Percentiles rank a stretch among this genome's conserved stretches.
Conservation (phyloP, 805 yeast species). For the Clavispora vitiphila region DNA sequence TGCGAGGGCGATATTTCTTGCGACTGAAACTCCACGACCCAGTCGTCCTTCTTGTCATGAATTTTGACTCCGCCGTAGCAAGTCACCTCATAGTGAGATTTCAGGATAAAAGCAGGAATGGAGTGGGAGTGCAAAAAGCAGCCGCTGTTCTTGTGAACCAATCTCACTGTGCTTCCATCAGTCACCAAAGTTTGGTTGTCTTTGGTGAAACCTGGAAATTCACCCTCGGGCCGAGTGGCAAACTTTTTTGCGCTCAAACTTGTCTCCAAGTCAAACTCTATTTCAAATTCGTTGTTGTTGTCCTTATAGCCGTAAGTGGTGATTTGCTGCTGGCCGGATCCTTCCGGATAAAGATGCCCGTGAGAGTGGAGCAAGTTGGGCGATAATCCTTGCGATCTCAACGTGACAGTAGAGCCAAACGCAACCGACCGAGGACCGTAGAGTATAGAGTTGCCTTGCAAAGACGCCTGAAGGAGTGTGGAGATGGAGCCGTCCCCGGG, state of each 20-base stretch:
- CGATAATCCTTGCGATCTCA: conserved; percentile 67
- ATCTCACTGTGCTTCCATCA: conserved; percentile 64
- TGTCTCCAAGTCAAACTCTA: conserved; percentile 40
- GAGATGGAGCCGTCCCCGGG: conserved; percentile 92
- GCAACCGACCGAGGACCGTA: conserved; percentile 66
- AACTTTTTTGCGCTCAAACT: conserved; percentile 19
- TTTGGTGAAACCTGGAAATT: conserved; percentile 17
- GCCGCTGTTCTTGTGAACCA: conserved; percentile 66
- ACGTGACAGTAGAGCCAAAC: conserved; percentile 55
- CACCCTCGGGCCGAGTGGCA: conserved; percentile 26
- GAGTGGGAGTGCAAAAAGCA: conserved; percentile 80
- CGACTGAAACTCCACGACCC: conserved; percentile 80
- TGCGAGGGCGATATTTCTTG: conserved; percentile 43
- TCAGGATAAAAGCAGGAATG: conserved; percentile 69
- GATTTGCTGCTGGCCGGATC: conserved; percentile 90
- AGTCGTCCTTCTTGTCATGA: conserved; percentile 83
- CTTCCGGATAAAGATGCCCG: conserved; percentile 78
- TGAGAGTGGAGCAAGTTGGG: conserved; percentile 87
- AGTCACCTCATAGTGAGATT: conserved; percentile 72
- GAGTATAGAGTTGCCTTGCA: conserved; percentile 60
- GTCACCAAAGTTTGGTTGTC: conserved; percentile 29
- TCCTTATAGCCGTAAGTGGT: conserved; percentile 88
- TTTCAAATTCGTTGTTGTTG: conserved; percentile 14
- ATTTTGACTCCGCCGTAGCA: conserved; percentile 71
- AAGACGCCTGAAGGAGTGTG: conserved; percentile 83